These are phyloP conservation scores for Vitis amurensis DNA, from an alignment of 164 flowering plant species.

Conservation along the genomic window DNA sequence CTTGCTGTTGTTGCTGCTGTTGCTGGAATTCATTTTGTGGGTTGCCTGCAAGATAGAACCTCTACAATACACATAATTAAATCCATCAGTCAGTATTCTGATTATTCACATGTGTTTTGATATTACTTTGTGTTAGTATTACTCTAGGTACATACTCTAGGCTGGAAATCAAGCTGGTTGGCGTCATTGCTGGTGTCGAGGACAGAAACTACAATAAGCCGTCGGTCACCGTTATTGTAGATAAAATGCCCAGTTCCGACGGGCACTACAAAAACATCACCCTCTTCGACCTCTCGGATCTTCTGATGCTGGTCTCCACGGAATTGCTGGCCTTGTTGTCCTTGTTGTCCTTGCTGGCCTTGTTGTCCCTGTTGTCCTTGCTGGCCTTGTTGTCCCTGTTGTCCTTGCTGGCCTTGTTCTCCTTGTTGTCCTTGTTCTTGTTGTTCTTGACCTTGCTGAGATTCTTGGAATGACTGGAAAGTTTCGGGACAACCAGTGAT, in stretches of 20 bases:
- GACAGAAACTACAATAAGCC: constrained; percentile 42
- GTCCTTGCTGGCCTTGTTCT: constrained; percentile 30
- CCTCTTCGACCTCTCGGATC: constrained; percentile 41
- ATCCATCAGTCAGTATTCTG: background rate
- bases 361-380: constrained; percentile 34
- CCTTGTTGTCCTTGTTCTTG: constrained; percentile 14
- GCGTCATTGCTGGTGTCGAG: constrained; percentile 40
- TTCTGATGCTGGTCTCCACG: constrained; percentile 62
- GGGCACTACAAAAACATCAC: constrained; percentile 59
- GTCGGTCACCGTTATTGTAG: constrained; percentile 50
- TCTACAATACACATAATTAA: constrained; percentile 13
- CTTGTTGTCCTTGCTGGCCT: background rate
- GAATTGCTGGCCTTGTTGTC: background rate
- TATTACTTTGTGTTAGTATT: background rate
- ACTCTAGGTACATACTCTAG: constrained; percentile 31
- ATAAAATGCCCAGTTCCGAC: constrained; percentile 61
- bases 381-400: constrained; percentile 40
- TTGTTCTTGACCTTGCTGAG: constrained; percentile 1
- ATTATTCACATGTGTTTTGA: background rate
- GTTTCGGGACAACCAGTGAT: constrained; percentile 53
- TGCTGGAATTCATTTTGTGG: constrained; percentile 8
- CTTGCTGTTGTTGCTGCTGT: background rate
- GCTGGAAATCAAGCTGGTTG: constrained; percentile 62
- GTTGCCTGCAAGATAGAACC: constrained; percentile 44
- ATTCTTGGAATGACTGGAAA: constrained; percentile 26